Conservation (phyloP, 495 filamentous ascomycete species). For the Jackrogersella minutella region DNA sequence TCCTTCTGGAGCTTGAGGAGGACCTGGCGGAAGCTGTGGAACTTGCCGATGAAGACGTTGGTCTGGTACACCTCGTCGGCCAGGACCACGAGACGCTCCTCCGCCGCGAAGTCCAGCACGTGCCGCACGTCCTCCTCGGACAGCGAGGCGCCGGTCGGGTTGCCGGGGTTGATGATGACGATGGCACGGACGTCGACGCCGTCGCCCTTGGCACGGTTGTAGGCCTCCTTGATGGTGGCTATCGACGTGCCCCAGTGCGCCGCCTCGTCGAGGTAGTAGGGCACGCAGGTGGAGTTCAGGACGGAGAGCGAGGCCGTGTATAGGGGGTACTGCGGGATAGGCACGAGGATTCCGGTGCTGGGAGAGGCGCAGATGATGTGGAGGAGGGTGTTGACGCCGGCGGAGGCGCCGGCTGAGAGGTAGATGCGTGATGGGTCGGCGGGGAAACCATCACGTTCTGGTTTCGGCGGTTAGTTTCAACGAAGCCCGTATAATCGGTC, state of each 20-base stretch:
- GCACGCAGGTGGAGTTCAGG: constrained; percentile 85
- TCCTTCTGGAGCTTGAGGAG: constrained; percentile 85
- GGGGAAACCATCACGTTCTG: constrained; percentile 85
- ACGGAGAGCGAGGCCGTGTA: constrained; percentile 94
- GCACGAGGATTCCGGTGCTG: constrained; percentile 87
- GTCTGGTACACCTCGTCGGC: constrained; percentile 99
- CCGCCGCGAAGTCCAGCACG: constrained; percentile 83
- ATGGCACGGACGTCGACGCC: constrained; percentile 90
- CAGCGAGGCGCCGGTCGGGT: constrained; percentile 92
- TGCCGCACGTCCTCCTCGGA: constrained; percentile 76
- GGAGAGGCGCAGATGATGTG: constrained; percentile 84
- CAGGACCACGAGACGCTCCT: constrained; percentile 86
- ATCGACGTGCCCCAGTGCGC: constrained; percentile 88
- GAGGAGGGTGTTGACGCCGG: constrained; percentile 90
- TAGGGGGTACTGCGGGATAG: constrained; percentile 96
- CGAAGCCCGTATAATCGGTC: not conserved
- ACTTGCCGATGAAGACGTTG: constrained; percentile 93
- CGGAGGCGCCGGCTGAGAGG: constrained; percentile 88
- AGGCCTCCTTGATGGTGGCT: constrained; percentile 71
- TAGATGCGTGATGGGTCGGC: constrained; percentile 81
- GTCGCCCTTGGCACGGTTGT: constrained; percentile 72
- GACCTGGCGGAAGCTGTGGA: constrained; percentile 92
- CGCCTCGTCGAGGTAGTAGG: constrained; percentile 89
- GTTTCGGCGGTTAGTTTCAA: constrained; percentile 16
- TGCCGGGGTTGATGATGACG: constrained; percentile 97